Evolutionary conservation across 148 eudicot species (phyloP), one percentile per base, ranked within the genome.

Genomic region (Cornus suecica): DNA sequence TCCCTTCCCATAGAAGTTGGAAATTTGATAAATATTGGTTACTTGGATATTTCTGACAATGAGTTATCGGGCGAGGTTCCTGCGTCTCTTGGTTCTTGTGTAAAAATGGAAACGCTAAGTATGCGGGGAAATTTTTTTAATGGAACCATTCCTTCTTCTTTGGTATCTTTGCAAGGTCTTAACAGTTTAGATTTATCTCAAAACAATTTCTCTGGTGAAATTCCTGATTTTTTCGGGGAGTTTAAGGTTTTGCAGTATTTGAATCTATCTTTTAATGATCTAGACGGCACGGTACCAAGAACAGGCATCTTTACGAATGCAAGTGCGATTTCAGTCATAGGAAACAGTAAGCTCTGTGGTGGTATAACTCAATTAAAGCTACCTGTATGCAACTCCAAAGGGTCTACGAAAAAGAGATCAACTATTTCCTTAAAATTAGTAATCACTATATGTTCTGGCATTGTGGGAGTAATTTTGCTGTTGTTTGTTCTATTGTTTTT

Each of bases 251-350:
- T 34, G 52, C 15, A 11, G 14, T 15, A 31, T 15, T 71, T 84
- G 0, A 70, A 78, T 26, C 22, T 87, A 37, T 83, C 86, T 8
- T 72, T 78, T 15, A 86, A 86, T 28, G 68, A 70, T 68, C 51
- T 83, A 66, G 81, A 83, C 65, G 89, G 89, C 48, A 79, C 71
- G 42, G 77, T 86, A 29, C 89, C 89, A 13, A 68, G 0, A 11
- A 29, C 0, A 18, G 80, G 85, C 10, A 10, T 80, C 20, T 84
- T 86, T 27, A 6, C 34, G 2, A 84, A 84, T 66, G 25, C 32
- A 23, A 72, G 69, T 34, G 81, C 41, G 10, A 51, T 84, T 24
- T 78, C 77, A 6, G 2, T 86, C 18, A 1, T 15, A 0, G 87
- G 89, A 27, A 86, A 86, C 65, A 74, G 4, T 11, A 71, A 22